Evolutionary conservation across 177 flowering plant genomes (phyloP), one percentile per base, ranked within the genome.

Genomic region (Telopea speciosissima): DNA sequence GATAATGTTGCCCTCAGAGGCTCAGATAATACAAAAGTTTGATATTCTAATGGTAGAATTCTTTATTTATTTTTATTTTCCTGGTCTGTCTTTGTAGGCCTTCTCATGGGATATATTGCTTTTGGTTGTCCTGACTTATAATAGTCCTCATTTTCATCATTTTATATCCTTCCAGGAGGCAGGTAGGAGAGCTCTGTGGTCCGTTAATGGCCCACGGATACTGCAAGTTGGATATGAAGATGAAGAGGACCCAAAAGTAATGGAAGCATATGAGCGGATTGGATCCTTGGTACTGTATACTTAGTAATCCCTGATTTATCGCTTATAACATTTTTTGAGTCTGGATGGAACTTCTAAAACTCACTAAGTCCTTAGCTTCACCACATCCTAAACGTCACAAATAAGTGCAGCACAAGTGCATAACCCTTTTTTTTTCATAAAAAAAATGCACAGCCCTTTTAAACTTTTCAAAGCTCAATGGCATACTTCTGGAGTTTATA

Each of bases 181-280:
- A 10, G 97, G 97, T 33, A 83, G 85, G 73, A 87, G 97, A 76
- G 92, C 97, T 62, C 78, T 95, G n/a, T 95, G 99, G 99, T 90
- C 96, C 42, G 80, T 91, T 61, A 89, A 92, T 77, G 97, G 99
- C 64, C 91, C 97, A 12, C 81, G 91, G 31, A 90, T 95, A 78
- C 73, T 95, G 31, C 90, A 95, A 81, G 76, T 92, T 23, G 99
- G 97, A 2, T 95, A 95, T 66, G 99, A 87, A 81, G 90, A 90
- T 69, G 99, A 95, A 72, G 89, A 85, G 72, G 86, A 92, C 74
- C 89, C 93, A 13, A 88, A 91, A 84, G 99, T 90, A 78, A 92
- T 92, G 97, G 92, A 82, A 80, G 97, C 97, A 59, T 95, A 81
- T 69, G 97, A 95, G 75, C 88, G 81, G 84, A 77, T 90, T 75